phyloP scores from a whole-genome alignment of 345 rosid genomes.

The Kandelia obovata region DNA sequence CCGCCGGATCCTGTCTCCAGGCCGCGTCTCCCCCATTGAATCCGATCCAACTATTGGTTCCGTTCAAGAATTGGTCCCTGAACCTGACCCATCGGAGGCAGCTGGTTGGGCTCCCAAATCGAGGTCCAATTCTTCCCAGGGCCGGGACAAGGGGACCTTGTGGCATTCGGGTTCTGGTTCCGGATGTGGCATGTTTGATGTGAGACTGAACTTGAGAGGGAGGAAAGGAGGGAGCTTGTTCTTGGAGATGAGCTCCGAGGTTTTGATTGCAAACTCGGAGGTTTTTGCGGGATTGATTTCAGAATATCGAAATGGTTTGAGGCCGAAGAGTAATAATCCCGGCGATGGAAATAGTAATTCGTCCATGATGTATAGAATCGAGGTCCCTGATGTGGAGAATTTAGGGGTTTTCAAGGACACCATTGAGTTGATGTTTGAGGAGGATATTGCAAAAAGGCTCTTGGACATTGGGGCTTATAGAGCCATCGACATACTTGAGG shows the following conservation, averaged over 20 bases:
- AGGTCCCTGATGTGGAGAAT: conserved; percentile 79
- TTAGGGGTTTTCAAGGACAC: conserved; percentile 71
- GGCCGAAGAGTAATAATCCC: conserved; percentile 17
- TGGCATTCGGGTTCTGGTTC: conserved; percentile 21
- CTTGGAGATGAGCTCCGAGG: conserved; percentile 64
- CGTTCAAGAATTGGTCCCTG: conserved; percentile 25
- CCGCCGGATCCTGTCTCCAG: conserved; percentile 89
- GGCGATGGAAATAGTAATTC: neutral
- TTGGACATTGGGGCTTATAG: conserved; percentile 66
- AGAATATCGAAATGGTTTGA: conserved; percentile 33
- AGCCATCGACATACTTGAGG: conserved; percentile 85
- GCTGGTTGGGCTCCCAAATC: conserved; percentile 20
- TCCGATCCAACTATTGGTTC: conserved; percentile 38
- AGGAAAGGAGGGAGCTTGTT: conserved; percentile 63
- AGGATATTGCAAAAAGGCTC: conserved; percentile 48
- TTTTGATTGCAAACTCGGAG: conserved; percentile 58
- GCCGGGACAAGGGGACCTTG: neutral
- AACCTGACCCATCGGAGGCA: conserved; percentile 16
- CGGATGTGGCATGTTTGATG: conserved; percentile 40
- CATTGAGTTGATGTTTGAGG: conserved; percentile 83
- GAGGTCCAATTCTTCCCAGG: conserved; percentile 26
- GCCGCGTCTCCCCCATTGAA: conserved; percentile 93
- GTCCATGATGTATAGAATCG: conserved; percentile 51
- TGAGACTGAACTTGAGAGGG: conserved; percentile 68
- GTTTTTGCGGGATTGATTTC: conserved; percentile 54